A percentile compares a stretch with the other conserved stretches of the same genome.
phyloP scores from a whole-genome alignment of 352 stramenopile genomes.

The Phytophthora cryptogea region DNA sequence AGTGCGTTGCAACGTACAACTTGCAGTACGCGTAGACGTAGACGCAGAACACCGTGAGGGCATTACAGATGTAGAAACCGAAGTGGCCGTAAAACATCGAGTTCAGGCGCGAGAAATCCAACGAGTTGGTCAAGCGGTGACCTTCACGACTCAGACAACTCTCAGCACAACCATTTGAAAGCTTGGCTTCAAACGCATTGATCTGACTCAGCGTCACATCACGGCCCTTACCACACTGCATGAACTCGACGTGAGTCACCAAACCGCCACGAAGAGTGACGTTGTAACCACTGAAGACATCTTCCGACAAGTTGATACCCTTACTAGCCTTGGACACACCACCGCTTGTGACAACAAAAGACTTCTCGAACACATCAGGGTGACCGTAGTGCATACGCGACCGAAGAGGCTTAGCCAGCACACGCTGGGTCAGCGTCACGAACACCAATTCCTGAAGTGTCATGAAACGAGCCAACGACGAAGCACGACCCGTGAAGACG shows the following conservation, averaged over 20 bases:
- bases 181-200: constrained; percentile 88
- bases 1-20: constrained; percentile 79
- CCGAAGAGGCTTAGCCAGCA: constrained; percentile 77
- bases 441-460: constrained; percentile 89
- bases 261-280: constrained; percentile 78
- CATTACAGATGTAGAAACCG: constrained; percentile 91
- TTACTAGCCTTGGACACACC: constrained; percentile 88
- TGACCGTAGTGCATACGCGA: constrained; percentile 89
- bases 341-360: constrained; percentile 82
- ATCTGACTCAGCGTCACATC: constrained; percentile 90
- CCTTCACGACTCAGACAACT: constrained; percentile 82
- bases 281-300: constrained; percentile 91
- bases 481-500: constrained; percentile 86
- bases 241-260: constrained; percentile 87
- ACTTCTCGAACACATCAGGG: constrained; percentile 89
- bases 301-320: constrained; percentile 89
- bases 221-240: constrained; percentile 89
- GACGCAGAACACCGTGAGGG: constrained; percentile 83
- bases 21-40: constrained; percentile 89
- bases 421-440: constrained; percentile 84
- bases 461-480: constrained; percentile 88
- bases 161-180: constrained; percentile 85
- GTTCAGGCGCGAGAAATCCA: constrained; percentile 89
- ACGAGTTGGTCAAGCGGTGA: constrained; percentile 71
- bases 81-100: constrained; percentile 91